Evolutionary conservation across 2,329 filamentous ascomycete genomes (phyloP).

Genomic region (Fusarium chaquense): DNA sequence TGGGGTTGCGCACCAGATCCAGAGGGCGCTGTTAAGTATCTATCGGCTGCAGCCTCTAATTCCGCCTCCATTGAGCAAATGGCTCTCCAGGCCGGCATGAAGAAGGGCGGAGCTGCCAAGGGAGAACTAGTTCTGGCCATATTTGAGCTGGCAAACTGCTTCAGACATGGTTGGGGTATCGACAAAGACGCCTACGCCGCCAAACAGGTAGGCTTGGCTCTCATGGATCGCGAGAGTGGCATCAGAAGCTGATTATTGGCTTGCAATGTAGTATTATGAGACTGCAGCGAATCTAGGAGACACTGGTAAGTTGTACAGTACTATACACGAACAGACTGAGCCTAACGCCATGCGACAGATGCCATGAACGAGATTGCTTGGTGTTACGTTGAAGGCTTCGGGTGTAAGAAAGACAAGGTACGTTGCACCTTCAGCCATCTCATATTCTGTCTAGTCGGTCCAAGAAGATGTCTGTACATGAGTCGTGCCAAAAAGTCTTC

Average conservation of each 20-base stretch:
- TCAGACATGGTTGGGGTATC: slow-evolving; percentile 95
- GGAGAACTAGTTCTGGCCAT: slow-evolving; percentile 97
- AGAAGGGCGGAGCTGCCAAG: slow-evolving; percentile 94
- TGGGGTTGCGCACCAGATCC: slow-evolving; percentile 87
- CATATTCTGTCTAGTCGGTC: slow-evolving; percentile 9
- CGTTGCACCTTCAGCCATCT: slow-evolving; percentile 54
- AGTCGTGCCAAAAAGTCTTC: slow-evolving; percentile 12
- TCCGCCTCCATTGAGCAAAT: slow-evolving; percentile 87
- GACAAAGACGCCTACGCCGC: slow-evolving; percentile 87
- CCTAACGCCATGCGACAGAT: slow-evolving; percentile 63
- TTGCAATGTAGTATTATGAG: slow-evolving; percentile 82
- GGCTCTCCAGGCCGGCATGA: slow-evolving; percentile 87
- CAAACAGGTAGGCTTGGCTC: slow-evolving; percentile 64
- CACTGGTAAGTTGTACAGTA: slow-evolving; percentile 65
- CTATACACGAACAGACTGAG: slow-evolving; percentile 6
- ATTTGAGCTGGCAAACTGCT: slow-evolving; percentile 92
- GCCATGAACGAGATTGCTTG: slow-evolving; percentile 97
- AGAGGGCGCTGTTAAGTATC: slow-evolving; percentile 80
- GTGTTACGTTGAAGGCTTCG: slow-evolving; percentile 98
- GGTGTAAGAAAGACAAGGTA: slow-evolving; percentile 98
- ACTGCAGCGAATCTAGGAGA: slow-evolving; percentile 97
- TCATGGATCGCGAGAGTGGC: neutral
- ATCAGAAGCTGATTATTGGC: slow-evolving; percentile 20
- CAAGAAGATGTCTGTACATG: slow-evolving; percentile 19
- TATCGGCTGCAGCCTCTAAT: slow-evolving; percentile 90